Base-by-base conservation (phyloP, 2,329 filamentous ascomycete genomes). In the Neonectria sp. region DNA sequence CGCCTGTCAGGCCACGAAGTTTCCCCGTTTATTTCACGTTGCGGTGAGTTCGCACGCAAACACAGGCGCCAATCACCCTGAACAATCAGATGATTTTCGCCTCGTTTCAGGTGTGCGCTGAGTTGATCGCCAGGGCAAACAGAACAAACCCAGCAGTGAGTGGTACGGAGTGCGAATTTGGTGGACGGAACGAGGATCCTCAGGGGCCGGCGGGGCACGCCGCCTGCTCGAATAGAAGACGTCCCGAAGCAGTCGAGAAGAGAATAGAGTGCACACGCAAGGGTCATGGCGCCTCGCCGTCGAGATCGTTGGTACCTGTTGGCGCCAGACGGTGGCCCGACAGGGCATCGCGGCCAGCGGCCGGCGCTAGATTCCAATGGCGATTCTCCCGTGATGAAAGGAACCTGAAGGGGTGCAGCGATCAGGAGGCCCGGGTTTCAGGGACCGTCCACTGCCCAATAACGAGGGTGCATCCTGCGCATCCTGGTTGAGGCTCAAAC, bases 401-500 rank as follows among this genome's bases (percentile, higher is more conserved):
- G 66, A 60, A 61, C 37, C 57, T 11, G 40, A 40, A 60, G 49
- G 61, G 62, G 55, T 51, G 48, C 40, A 62, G 45, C 43, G 25
- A 63, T 57, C 48, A 59, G 61, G 59, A 56, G 57, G 35, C 25
- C 21, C 49, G 24, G 64, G 68, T 75, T 72, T 74, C 71, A 73
- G 48, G 40, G 52, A 51, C 58, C n/a, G 4, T 11, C 27, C 4
- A 21, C 51, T 31, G 27, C 31, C 72, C 72, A 74, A 73, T 74
- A 52, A 65, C 33, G 4, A 35, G 6, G 33, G 24, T 24, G 21
- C 24, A n/a, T 15, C 53, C 13, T 3, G 29, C 37, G 9, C n/a
- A 37, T 31, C 52, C 29, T 49, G 43, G 43, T 66, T 66, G 68
- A 73, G 71, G 69, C 73, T 75, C 71, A 74, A 69, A 73, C 69